Base-by-base conservation (phyloP, 345 rosid species). In the Syzygium grande region DNA sequence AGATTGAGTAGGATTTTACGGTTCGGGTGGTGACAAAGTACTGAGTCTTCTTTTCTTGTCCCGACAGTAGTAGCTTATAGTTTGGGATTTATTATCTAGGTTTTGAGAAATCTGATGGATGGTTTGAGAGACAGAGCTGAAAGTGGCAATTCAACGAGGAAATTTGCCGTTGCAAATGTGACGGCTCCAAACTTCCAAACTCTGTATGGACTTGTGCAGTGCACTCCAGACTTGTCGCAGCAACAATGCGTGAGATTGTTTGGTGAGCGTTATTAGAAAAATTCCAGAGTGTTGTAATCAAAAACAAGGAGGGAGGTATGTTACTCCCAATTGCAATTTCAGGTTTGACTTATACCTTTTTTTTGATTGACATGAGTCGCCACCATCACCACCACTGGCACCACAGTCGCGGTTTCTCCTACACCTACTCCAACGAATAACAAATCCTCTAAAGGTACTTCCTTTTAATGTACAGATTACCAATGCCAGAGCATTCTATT, bases 151-250 rank as follows among this genome's bases (percentile, higher is more conserved):
- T 86, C 83, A 10, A 86, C 23, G 1, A 49, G 2, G 77, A 86
- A 86, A 0, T 86, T 49, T 22, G 80, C 87, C 0, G 80, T 51
- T 0, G n/a, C 56, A 7, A 61, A 61, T 1, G 43, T 19, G 0
- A 63, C 29, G 0, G 87, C 87, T 12, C 79, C 87, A 30, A 23
- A 86, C 51, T 86, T 61, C 54, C 46, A 46, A 2, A 86, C 49
- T 22, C 78, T 86, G 23, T 86, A 3, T 61, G 87, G 79, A 30
- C 87, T 86, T 29, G n/a, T 61, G 87, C 77, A 86, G 58, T 86
- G 87, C 52, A 63, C 80, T 14, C 87, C 87, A 5, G 87, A 85
- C 77, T 56, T 85, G n/a, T 85, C 87, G 52, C 51, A 38, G 16
- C 3, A 9, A 13, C 7, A 23, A 19, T 85, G 87, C 87, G 6